Conservation (phyloP, 371 early-diverging fungal species). For the Basidiobolus meristosporus region DNA sequence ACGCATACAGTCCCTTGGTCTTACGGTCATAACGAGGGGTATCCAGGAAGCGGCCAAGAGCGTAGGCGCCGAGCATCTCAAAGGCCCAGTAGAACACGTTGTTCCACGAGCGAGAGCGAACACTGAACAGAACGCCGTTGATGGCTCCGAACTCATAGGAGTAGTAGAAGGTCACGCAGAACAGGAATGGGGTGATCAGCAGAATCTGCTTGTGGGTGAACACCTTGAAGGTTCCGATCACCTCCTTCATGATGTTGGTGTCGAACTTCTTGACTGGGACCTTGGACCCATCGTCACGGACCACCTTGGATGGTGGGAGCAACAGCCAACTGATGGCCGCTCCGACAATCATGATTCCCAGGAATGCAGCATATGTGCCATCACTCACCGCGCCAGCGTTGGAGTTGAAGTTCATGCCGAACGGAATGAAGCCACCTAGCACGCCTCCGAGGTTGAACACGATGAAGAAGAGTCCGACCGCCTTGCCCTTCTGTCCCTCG, state of each 20-base stretch:
- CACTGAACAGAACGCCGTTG: slow-evolving; percentile 29
- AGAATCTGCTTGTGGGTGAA: slow-evolving; percentile 46
- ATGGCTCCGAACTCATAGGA: slow-evolving; percentile 38
- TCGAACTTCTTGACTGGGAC: slow-evolving; percentile 21
- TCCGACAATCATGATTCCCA: slow-evolving; percentile 41
- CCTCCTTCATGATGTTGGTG: slow-evolving; percentile 25
- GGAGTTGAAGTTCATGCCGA: slow-evolving; percentile 35
- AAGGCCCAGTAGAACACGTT: slow-evolving; percentile 47
- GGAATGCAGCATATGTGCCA: slow-evolving; percentile 37
- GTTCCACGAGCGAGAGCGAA: slow-evolving; percentile 40
- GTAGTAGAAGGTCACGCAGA: slow-evolving; percentile 59
- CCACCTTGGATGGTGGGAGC: slow-evolving; percentile 31
- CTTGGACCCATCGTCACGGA: slow-evolving; percentile 33
- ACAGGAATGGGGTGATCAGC: slow-evolving; percentile 36
- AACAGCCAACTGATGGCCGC: slow-evolving; percentile 22
- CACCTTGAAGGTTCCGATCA: slow-evolving; percentile 27
- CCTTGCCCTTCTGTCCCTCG: slow-evolving; percentile 54
- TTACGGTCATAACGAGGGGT: slow-evolving; percentile 15
- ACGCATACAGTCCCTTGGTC: slow-evolving; percentile 28
- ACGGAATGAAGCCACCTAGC: slow-evolving; percentile 47
- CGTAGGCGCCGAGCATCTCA: slow-evolving; percentile 36
- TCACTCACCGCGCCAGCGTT: slow-evolving; percentile 11
- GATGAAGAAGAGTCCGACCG: slow-evolving; percentile 60
- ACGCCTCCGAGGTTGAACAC: slow-evolving; percentile 53
- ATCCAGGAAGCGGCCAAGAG: slow-evolving; percentile 33